A percentile compares a stretch with the other conserved stretches of the same genome.
These are phyloP conservation scores for Eimeria maxima DNA, from an alignment of 169 alveolate species.

Conservation along the genomic window DNA sequence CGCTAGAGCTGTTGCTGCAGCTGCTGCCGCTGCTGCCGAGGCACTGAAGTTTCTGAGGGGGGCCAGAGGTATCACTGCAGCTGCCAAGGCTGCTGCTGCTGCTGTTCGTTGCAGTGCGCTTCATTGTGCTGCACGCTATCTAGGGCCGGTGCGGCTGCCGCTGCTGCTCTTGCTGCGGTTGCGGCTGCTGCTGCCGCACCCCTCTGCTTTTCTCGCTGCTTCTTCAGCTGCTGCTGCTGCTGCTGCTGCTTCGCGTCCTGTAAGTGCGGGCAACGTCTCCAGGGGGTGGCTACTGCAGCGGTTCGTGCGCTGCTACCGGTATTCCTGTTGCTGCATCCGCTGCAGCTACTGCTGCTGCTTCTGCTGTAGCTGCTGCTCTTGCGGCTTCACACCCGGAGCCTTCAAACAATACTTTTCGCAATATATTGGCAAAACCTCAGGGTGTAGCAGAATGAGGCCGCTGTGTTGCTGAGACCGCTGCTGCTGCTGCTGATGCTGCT, in stretches of 20 bases:
- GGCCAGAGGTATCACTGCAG: conserved; percentile 40
- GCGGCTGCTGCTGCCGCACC: background rate
- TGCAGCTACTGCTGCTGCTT: background rate
- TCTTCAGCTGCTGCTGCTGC: conserved; percentile 10
- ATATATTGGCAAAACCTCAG: background rate
- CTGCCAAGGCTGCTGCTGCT: conserved; percentile 74
- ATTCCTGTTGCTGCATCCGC: background rate
- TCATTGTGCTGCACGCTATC: background rate
- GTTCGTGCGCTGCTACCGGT: background rate
- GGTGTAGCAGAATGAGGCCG: background rate
- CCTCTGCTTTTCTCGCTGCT: background rate
- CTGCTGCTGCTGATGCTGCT: conserved; percentile 64
- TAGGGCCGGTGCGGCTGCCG: background rate
- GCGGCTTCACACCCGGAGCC: background rate
- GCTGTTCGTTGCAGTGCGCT: conserved; percentile 69
- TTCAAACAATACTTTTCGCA: background rate
- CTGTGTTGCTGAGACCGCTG: background rate
- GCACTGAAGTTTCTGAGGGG: conserved; percentile 46
- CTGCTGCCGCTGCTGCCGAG: conserved; percentile 53
- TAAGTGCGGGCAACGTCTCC: background rate
- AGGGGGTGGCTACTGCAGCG: background rate
- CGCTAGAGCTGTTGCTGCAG: conserved; percentile 32
- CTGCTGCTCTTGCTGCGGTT: background rate
- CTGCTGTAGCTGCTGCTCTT: background rate
- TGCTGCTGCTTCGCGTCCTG: conserved; percentile 3